Base-by-base conservation (phyloP, 1,284 basidiomycete genomes). In the Vanrija humicola region DNA sequence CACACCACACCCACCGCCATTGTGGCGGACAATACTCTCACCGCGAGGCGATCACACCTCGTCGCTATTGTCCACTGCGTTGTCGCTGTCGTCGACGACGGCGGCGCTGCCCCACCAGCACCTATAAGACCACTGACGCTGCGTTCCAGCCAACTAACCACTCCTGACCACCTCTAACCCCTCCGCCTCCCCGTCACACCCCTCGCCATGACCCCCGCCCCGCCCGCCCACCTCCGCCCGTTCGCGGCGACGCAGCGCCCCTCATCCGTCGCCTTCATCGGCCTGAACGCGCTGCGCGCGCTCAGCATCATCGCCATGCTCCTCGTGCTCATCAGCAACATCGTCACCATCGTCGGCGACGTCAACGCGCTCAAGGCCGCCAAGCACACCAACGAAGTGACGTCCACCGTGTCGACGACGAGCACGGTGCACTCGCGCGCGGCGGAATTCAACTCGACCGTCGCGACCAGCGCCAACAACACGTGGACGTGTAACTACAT, bases 261-360 rank as follows among this genome's bases (percentile, higher is more conserved):
- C 6, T 72, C 69, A 3, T 74, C 74, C 6, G 65, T 74, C n/a
- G 54, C 76, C 43, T 94, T 93, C 78, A 81, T 90, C 65, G 82
- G 80, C 55, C 83, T 94, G 69, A 94, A 94, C 70, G 78, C 78
- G 64, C 78, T 91, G 64, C 87, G 91, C 46, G 77, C 80, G 15
- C 73, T 95, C 58, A 90, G 88, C 70, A 82, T 93, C 72, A 75
- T 92, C 63, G 81, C 85, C 6, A 83, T 92, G 47, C 70, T 90
- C 45, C 68, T 81, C 21, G 77, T 90, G 5, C 86, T 93, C 59
- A 76, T 85, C 2, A 87, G 86, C 61, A 91, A 86, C 66, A 84
- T 93, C 59, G 77, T 87, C 50, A 86, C 87, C 26, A 83, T 94
- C 76, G 88, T 86, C 46, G 81, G 75, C 58, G 90, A 93, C 69